Evolutionary conservation across 116 monocot species (phyloP).

Genomic region (Trichopus zeylanicus): DNA sequence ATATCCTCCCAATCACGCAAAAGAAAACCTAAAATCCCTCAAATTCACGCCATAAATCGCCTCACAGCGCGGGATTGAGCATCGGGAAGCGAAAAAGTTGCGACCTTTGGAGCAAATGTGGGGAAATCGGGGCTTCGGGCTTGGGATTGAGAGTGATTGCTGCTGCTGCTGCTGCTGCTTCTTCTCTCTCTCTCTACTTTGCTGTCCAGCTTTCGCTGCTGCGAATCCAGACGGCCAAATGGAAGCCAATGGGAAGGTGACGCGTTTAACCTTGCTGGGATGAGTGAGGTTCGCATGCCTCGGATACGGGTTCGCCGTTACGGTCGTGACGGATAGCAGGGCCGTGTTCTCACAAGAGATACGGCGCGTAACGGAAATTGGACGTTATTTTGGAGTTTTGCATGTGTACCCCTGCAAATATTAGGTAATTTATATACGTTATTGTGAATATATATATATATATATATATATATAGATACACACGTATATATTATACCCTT

Average conservation of each 20-base stretch:
- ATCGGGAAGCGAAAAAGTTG: not conserved
- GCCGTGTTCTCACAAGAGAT: no score
- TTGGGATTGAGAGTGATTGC: not conserved
- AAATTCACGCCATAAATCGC: slow-evolving; percentile 1
- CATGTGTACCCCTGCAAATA: no score
- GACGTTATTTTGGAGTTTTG: no score
- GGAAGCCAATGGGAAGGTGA: not conserved
- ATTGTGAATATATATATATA: no score
- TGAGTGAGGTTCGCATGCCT: not conserved
- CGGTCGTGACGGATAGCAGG: not conserved
- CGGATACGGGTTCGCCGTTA: not conserved
- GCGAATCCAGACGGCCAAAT: slow-evolving; percentile 9
- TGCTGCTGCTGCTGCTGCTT: no score
- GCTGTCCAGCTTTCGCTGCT: not conserved
- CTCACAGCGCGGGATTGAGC: not conserved
- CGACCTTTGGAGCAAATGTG: not conserved
- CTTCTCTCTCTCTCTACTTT: slow-evolving; percentile 2
- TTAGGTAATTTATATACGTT: no score
- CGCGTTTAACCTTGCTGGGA: slow-evolving; percentile 1
- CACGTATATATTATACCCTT: no score
- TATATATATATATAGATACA: no score
- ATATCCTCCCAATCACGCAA: slow-evolving; percentile 1
- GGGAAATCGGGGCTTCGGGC: no score
- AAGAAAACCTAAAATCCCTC: not conserved
- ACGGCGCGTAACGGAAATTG: no score